Evolutionary conservation across 176 grass and related monocot species (phyloP), one percentile per base, ranked within the genome.

Genomic region (Hordeum marinum): DNA sequence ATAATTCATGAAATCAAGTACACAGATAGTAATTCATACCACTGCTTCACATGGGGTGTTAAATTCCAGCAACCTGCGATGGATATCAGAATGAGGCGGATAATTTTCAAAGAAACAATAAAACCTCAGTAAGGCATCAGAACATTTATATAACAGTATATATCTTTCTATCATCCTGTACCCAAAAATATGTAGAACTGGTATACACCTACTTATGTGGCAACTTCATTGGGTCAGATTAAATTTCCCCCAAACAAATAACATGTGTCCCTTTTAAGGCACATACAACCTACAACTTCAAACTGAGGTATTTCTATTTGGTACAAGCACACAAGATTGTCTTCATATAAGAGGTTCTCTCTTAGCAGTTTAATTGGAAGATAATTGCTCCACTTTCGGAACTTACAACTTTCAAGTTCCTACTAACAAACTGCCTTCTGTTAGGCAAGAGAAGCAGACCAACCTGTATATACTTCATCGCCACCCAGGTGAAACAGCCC

Each of bases 381-480:
- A 82, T 54, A 18, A 27, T 2, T 74, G 36, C 9, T 39, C 71
- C 66, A 73, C 15, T 32, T 20, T 25, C n/a, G 5, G 25, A 72
- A 46, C 14, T 72, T 31, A 5, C 1, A 42, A 72, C 54, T 61
- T 62, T 17, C 11, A 72, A 8, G 27, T 52, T 81, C 12, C 26
- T 74, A 83, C 17, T 62, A 62, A 73, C 23, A 43, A 73, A 67
- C 34, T 68, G 15, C 11, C 32, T 32, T 54, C 14, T 58, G 68
- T 78, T 69, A 77, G 35, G 60, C 35, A 81, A 82, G 12, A 90
- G 14, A 82, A 81, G 48, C 57, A 32, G 34, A 32, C 83, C 63
- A 66, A 98, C 96, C 96, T 95, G 96, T 92, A 87, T 98, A 86
- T 63, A 98, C 96, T 98, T 98, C 96, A 94, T 98, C 96, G 11